phyloP scores from a whole-genome alignment of 2,329 filamentous ascomycete species.

The Elsinoe perseae region DNA sequence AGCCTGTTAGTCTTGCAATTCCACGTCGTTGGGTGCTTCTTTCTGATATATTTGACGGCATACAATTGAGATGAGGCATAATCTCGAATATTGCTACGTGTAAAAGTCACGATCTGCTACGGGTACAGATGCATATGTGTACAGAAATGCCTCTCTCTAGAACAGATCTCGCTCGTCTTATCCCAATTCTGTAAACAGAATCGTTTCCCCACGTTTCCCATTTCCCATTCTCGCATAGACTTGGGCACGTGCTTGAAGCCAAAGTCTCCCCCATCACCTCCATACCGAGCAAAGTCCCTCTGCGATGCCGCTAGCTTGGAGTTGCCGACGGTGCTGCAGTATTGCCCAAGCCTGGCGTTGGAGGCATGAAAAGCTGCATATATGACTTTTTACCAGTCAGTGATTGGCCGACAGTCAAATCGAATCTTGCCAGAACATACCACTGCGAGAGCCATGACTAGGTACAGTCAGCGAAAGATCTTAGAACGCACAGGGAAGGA shows the following conservation, averaged over 20 bases:
- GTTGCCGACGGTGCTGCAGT: slow-evolving; percentile 1
- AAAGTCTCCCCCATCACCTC: background rate
- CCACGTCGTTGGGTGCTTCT: background rate
- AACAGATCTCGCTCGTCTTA: too few species aligned
- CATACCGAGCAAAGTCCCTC: background rate
- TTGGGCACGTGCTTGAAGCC: background rate
- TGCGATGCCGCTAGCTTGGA: background rate
- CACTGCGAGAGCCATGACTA: slow-evolving; percentile 39
- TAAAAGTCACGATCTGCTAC: background rate
- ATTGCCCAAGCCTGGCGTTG: slow-evolving; percentile 32
- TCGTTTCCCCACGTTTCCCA: background rate
- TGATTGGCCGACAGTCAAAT: background rate
- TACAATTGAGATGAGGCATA: background rate
- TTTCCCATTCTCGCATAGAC: background rate
- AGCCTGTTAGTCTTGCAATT: background rate
- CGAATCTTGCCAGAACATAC: slow-evolving; percentile 24
- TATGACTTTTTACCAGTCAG: slow-evolving; percentile 43
- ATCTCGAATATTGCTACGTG: background rate
- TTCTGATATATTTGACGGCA: background rate
- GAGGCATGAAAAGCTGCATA: slow-evolving; percentile 58
- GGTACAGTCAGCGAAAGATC: slow-evolving; percentile 16
- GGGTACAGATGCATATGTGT: background rate
- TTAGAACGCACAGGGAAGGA: slow-evolving; percentile 21
- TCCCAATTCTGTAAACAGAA: background rate
- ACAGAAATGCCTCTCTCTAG: background rate